Evolutionary conservation across 176 grass and related monocot species (phyloP).

Genomic region (Aegilops bicornis): DNA sequence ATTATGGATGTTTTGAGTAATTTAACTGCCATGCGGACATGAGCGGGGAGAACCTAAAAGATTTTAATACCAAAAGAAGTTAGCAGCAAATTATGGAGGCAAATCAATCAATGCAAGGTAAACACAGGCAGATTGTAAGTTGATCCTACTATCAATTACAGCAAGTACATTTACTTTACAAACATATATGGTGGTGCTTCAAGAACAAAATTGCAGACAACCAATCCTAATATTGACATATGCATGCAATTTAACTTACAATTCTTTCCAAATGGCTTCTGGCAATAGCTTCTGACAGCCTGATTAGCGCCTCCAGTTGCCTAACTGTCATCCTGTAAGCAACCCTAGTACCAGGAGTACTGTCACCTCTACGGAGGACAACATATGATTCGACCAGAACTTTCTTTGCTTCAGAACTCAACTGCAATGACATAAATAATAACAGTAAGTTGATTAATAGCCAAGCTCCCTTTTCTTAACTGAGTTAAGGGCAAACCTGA

Average conservation of each 20-base stretch:
- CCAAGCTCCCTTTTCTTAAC: background rate
- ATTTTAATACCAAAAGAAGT: conserved; percentile 16
- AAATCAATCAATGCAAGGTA: background rate
- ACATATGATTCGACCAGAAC: conserved; percentile 90
- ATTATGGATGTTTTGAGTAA: conserved; percentile 99
- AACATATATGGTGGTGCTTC: background rate
- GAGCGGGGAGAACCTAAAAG: conserved; percentile 77
- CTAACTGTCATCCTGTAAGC: conserved; percentile 98
- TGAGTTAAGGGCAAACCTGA: conserved; percentile 54
- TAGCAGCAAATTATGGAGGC: background rate
- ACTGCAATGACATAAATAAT: conserved; percentile 49
- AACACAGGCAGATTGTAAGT: background rate
- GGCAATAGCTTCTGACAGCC: conserved; percentile 96
- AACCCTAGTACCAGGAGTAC: conserved; percentile 91
- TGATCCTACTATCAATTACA: background rate
- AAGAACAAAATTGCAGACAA: background rate
- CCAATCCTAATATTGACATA: background rate
- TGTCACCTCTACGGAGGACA: conserved; percentile 78
- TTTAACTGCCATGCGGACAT: conserved; percentile 88
- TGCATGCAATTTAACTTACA: conserved; percentile 47
- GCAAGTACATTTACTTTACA: background rate
- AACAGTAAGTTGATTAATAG: conserved; percentile 28
- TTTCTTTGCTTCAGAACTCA: conserved; percentile 86
- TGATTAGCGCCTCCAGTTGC: conserved; percentile 92
- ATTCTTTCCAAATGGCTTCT: conserved; percentile 88